Percentiles rank a stretch among this genome's conserved stretches.
Conservation (phyloP, 306 rosid genomes). For the Benincasa hispida region DNA sequence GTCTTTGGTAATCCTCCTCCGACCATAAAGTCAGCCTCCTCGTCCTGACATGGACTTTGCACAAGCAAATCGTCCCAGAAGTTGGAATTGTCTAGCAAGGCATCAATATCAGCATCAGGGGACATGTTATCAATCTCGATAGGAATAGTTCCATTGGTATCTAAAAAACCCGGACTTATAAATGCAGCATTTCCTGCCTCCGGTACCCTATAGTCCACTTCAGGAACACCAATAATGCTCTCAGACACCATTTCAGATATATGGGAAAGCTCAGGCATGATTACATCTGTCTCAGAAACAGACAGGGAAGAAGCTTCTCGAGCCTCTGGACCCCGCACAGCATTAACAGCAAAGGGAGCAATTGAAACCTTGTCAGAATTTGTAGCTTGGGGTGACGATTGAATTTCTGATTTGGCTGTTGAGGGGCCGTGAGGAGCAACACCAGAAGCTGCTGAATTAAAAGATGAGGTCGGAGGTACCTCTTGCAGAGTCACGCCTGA, state of each 20-base stretch:
- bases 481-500: constrained; percentile 82
- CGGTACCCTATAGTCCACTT: constrained; percentile 31
- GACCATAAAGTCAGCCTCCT: constrained; percentile 31
- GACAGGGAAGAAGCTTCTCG: constrained; percentile 27
- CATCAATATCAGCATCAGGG: constrained; percentile 58
- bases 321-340: constrained; percentile 28
- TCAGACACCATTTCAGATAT: constrained; percentile 38
- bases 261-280: constrained; percentile 57
- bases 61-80: constrained; percentile 42
- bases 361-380: constrained; percentile 30
- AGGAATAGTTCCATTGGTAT: constrained; percentile 29
- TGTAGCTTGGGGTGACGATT: constrained; percentile 30
- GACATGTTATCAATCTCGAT: constrained; percentile 43
- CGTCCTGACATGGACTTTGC: constrained; percentile 35
- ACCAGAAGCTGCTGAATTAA: constrained; percentile 19
- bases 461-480: constrained; percentile 45
- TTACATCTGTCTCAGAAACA: constrained; percentile 33
- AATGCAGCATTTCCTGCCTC: constrained; percentile 34
- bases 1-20: constrained; percentile 23
- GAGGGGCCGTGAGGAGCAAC: constrained; percentile 25
- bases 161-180: constrained; percentile 36
- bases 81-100: constrained; percentile 37
- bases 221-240: constrained; percentile 33
- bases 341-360: constrained; percentile 25
- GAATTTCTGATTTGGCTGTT: constrained; percentile 31